Percentiles rank a stretch among this genome's conserved stretches.
Evolutionary conservation across 257 asterid species (phyloP).

Genomic region (Plantago major): DNA sequence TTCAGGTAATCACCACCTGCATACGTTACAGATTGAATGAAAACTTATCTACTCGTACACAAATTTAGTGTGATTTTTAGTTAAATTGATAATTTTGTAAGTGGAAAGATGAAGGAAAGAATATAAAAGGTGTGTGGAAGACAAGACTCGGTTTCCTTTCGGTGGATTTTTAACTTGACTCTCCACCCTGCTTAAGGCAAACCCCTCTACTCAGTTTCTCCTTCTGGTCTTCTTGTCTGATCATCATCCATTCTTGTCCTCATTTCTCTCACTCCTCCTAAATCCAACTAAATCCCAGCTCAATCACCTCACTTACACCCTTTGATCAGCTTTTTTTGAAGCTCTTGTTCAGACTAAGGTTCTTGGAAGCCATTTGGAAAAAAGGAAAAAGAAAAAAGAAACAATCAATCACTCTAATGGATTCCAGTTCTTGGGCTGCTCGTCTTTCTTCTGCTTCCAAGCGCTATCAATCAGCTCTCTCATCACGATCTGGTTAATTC

Average conservation of each 20-base stretch:
- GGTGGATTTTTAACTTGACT: conserved; percentile 43
- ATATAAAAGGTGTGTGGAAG: conserved; percentile 32
- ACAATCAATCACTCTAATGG: conserved; percentile 42
- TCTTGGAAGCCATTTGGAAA: conserved; percentile 20
- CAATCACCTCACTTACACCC: too few species aligned
- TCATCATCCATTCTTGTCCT: too few species aligned
- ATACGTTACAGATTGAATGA: too few species aligned
- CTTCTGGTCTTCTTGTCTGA: conserved; percentile 14
- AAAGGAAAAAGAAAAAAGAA: conserved; percentile 17
- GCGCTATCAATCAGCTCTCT: conserved; percentile 69
- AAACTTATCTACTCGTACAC: too few species aligned
- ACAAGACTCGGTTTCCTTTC: conserved; percentile 26
- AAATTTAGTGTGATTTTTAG: too few species aligned
- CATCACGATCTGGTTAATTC: conserved; percentile 71
- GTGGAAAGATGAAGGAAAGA: background rate
- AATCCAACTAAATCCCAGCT: too few species aligned
- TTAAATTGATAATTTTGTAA: background rate
- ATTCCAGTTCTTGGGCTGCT: conserved; percentile 82
- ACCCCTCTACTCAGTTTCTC: conserved; percentile 11
- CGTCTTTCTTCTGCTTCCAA: conserved; percentile 74
- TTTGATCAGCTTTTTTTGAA: conserved; percentile 26
- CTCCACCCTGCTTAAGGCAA: conserved; percentile 25
- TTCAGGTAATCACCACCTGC: too few species aligned
- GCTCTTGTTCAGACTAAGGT: conserved; percentile 15
- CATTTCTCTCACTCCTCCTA: too few species aligned